Percentiles rank a stretch among this genome's conserved stretches.
These are phyloP conservation scores for Geosmithia flava DNA, from an alignment of 2,329 filamentous ascomycete species.

Conservation along the genomic window DNA sequence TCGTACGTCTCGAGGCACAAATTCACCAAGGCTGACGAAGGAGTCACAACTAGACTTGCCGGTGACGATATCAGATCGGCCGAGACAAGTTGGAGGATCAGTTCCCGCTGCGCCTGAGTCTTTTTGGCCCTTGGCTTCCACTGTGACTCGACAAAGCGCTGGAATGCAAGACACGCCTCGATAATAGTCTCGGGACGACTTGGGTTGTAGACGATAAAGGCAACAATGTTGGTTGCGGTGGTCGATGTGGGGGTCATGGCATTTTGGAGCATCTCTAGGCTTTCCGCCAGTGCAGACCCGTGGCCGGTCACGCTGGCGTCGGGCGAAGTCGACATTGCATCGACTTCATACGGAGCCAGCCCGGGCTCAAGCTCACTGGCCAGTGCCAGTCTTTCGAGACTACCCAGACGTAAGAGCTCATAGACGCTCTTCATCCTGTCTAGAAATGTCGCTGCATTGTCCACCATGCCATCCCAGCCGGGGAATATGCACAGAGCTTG, in stretches of 20 bases:
- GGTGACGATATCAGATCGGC: conserved; percentile 54
- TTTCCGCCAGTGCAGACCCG: conserved; percentile 32
- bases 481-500: conserved; percentile 61
- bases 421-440: conserved; percentile 58
- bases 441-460: conserved; percentile 51
- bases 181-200: conserved; percentile 47
- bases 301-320: conserved; percentile 26
- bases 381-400: conserved; percentile 40
- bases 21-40: conserved; percentile 43
- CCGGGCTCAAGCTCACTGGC: conserved; percentile 26
- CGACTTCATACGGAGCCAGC: conserved; percentile 35
- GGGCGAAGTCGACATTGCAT: conserved; percentile 28
- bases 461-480: conserved; percentile 46
- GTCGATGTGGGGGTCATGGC: conserved; percentile 27
- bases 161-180: conserved; percentile 63
- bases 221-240: conserved; percentile 51
- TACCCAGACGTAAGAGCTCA: conserved; percentile 61
- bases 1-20: conserved; percentile 69
- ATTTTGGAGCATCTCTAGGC: conserved; percentile 34
- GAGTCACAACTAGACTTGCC: conserved; percentile 48
- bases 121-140: conserved; percentile 30
- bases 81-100: conserved; percentile 69
- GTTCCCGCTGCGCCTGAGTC: conserved; percentile 39
- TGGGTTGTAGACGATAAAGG: conserved; percentile 66
- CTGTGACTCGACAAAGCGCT: conserved; percentile 52